phyloP scores from a whole-genome alignment of 1,284 basidiomycete species.

The Sporisorium scitamineum region DNA sequence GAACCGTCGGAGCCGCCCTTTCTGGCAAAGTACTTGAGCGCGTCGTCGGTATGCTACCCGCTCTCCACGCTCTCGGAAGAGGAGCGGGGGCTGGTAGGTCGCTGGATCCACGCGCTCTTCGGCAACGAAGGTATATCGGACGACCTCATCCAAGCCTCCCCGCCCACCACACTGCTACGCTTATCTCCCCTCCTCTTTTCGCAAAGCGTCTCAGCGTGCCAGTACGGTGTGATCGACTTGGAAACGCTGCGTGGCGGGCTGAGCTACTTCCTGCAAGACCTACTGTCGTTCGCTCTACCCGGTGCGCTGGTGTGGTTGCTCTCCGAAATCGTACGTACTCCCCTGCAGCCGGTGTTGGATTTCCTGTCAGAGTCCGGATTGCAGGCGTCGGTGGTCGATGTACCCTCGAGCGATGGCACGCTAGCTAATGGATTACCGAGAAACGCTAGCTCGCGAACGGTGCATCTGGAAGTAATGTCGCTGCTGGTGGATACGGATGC shows the following conservation, averaged over 20 bases:
- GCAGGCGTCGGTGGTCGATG: constrained; percentile 23
- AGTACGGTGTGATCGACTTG: constrained; percentile 71
- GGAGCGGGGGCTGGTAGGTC: constrained; percentile 63
- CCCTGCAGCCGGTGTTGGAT: constrained; percentile 26
- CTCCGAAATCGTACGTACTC: constrained; percentile 27
- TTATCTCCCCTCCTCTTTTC: constrained; percentile 72
- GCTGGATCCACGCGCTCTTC: constrained; percentile 69
- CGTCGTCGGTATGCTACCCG: constrained; percentile 57
- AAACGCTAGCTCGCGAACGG: constrained; percentile 28
- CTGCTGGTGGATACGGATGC: constrained; percentile 38
- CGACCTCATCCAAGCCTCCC: constrained; percentile 70
- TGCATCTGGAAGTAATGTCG: constrained; percentile 36
- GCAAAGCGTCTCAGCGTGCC: constrained; percentile 71
- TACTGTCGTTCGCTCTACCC: constrained; percentile 73
- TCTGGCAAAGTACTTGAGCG: constrained; percentile 53
- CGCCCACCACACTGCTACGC: constrained; percentile 70
- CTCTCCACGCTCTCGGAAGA: constrained; percentile 65
- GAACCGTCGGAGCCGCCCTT: constrained; percentile 18
- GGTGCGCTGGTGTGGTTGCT: constrained; percentile 69
- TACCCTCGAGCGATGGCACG: constrained; percentile 27
- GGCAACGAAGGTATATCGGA: constrained; percentile 70
- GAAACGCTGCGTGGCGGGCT: constrained; percentile 72
- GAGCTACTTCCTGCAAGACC: constrained; percentile 73
- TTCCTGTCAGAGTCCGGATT: constrained; percentile 18
- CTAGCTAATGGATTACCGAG: constrained; percentile 32